Percentiles rank a stretch among this genome's conserved stretches.
Conservation (phyloP, 139 green algal species). For the Chlamydomonas sphaeroides region DNA sequence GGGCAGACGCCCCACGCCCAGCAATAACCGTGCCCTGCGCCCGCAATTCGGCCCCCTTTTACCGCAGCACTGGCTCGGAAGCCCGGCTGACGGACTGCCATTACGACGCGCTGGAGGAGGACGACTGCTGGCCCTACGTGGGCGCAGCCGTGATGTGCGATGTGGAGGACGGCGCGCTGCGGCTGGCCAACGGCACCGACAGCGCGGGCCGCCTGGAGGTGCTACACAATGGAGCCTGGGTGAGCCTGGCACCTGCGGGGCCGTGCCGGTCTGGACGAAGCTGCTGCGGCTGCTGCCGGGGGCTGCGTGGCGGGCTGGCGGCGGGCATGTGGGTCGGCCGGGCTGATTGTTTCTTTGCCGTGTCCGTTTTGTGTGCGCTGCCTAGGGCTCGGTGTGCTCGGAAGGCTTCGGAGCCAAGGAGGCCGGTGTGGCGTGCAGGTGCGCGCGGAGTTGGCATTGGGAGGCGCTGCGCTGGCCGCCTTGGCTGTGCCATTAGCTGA, state of each 20-base stretch:
- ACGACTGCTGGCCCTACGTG: neutral
- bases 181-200: constrained; percentile 4
- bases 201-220: constrained; percentile 28
- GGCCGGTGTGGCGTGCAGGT: constrained; percentile 16
- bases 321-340: neutral
- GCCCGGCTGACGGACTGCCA: no score
- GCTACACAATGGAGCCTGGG: constrained; percentile 18
- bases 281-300: neutral
- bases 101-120: neutral
- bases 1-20: no score
- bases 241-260: neutral
- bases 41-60: no score
- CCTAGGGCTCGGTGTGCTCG: constrained; percentile 24
- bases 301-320: neutral
- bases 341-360: neutral
- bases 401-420: neutral
- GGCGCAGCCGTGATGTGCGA: constrained; percentile 5
- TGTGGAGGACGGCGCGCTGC: constrained; percentile 11
- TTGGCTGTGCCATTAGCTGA: no score
- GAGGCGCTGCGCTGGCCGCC: no score
- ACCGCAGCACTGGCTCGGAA: no score
- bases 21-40: no score
- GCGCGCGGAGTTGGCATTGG: no score
- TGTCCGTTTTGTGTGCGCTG: no score
- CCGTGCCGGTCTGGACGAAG: no score